Evolutionary conservation across 495 filamentous ascomycete species (phyloP).

Genomic region (Beverwykella pulmonaria): DNA sequence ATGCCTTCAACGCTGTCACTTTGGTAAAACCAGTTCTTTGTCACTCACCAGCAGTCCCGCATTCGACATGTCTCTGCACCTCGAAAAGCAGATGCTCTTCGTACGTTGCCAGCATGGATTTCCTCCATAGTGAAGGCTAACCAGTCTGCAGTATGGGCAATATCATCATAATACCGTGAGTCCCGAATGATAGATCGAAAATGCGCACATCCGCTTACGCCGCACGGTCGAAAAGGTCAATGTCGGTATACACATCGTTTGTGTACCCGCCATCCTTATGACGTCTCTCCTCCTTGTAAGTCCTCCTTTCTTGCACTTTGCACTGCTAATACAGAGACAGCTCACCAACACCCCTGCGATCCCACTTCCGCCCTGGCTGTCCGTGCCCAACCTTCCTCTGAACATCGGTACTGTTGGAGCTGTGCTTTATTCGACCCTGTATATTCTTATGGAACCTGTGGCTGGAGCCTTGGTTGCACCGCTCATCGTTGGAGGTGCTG

Average conservation of each 20-base stretch:
- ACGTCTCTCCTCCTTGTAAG: constrained; percentile 78
- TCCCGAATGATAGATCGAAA: neutral
- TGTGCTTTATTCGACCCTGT: constrained; percentile 73
- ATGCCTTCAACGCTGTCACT: constrained; percentile 3
- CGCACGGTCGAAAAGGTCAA: constrained; percentile 61
- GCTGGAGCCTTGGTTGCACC: constrained; percentile 75
- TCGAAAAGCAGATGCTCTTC: constrained; percentile 78
- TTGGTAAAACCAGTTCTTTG: constrained; percentile 14
- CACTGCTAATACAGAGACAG: constrained; percentile 49
- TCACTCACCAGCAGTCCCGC: constrained; percentile 1
- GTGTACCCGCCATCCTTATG: constrained; percentile 82
- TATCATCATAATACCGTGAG: constrained; percentile 84
- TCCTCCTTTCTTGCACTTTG: neutral
- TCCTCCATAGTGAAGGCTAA: constrained; percentile 35
- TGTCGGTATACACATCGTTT: constrained; percentile 84
- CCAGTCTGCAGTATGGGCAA: constrained; percentile 75
- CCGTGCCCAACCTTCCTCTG: constrained; percentile 73
- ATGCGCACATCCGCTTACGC: constrained; percentile 11
- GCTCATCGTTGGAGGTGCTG: constrained; percentile 71
- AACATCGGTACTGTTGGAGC: constrained; percentile 79
- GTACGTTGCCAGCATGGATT: constrained; percentile 53
- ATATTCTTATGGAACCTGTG: constrained; percentile 91
- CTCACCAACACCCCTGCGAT: constrained; percentile 75
- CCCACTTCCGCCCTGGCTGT: constrained; percentile 67
- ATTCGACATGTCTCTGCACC: constrained; percentile 67